These are phyloP conservation scores for Puccinellia tenuiflora DNA, from an alignment of 176 grass and related monocot species.

Conservation along the genomic window DNA sequence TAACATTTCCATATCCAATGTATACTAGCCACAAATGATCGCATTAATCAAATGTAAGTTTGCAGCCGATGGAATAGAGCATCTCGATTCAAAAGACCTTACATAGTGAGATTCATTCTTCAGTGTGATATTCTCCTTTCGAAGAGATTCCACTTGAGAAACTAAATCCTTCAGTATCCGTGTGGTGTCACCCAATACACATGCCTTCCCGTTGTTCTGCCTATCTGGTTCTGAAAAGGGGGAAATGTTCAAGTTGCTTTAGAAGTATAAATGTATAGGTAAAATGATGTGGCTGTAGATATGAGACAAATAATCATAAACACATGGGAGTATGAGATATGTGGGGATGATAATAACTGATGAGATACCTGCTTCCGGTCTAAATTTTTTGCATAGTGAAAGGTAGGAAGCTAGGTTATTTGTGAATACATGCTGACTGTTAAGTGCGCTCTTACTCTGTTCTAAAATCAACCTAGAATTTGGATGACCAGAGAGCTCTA, in stretches of 20 bases:
- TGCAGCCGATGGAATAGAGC: neutral
- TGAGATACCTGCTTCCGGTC: neutral
- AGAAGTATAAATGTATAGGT: neutral
- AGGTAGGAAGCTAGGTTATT: neutral
- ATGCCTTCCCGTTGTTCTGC: conserved; percentile 77
- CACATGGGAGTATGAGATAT: neutral
- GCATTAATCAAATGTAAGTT: neutral
- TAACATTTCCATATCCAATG: neutral
- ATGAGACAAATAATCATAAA: neutral
- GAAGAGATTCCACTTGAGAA: conserved; percentile 76
- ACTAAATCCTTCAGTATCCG: conserved; percentile 60
- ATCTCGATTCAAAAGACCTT: conserved; percentile 24
- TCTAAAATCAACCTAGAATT: neutral
- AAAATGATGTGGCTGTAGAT: neutral
- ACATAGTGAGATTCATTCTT: conserved; percentile 89
- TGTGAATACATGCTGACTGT: neutral
- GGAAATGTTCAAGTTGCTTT: neutral
- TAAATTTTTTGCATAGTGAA: neutral
- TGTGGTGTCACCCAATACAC: conserved; percentile 61
- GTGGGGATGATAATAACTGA: neutral
- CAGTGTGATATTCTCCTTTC: conserved; percentile 68
- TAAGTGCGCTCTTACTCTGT: neutral
- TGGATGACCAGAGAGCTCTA: neutral
- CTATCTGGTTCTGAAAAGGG: conserved; percentile 78
- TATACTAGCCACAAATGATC: neutral